A percentile compares a stretch with the other conserved stretches of the same genome.
These are phyloP conservation scores for Coemansia sp. DNA, from an alignment of 192 early-diverging fungal species.

Conservation along the genomic window DNA sequence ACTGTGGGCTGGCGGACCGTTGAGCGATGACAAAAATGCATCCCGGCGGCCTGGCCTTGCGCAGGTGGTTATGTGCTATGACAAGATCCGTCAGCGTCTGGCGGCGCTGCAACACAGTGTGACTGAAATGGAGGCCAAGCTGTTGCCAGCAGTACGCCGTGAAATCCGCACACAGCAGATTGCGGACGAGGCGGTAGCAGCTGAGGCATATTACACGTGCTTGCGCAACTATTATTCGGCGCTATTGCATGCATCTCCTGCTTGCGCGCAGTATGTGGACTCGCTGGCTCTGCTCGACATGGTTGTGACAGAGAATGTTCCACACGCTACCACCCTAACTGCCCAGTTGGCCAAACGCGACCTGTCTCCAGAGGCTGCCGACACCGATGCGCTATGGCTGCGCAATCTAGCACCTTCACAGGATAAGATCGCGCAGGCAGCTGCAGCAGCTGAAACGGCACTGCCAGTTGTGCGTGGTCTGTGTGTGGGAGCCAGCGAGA, in stretches of 20 bases:
- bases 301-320: constrained; percentile 16
- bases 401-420: constrained; percentile 6
- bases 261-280: constrained; percentile 17
- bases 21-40: too few species aligned
- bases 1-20: neutral
- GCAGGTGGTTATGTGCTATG: constrained; percentile 26
- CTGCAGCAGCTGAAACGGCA: constrained; percentile 5
- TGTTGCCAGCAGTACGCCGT: constrained; percentile 21
- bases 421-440: constrained; percentile 7
- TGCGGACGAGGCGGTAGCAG: constrained; percentile 22
- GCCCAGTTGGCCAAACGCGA: constrained; percentile 2
- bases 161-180: constrained; percentile 17
- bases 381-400: constrained; percentile 18
- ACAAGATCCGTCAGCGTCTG: constrained; percentile 31
- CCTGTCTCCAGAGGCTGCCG: neutral
- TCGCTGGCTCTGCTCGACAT: constrained; percentile 40
- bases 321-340: constrained; percentile 10
- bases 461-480: constrained; percentile 15
- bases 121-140: constrained; percentile 9
- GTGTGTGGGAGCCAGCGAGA: constrained; percentile 6
- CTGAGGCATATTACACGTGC: constrained; percentile 32
- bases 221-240: constrained; percentile 40
- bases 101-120: constrained; percentile 12
- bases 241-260: constrained; percentile 25
- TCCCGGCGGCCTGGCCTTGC: neutral